Evolutionary conservation across 1,284 basidiomycete species (phyloP), one percentile per base, ranked within the genome.

Genomic region (Rhodotorula glutinis): DNA sequence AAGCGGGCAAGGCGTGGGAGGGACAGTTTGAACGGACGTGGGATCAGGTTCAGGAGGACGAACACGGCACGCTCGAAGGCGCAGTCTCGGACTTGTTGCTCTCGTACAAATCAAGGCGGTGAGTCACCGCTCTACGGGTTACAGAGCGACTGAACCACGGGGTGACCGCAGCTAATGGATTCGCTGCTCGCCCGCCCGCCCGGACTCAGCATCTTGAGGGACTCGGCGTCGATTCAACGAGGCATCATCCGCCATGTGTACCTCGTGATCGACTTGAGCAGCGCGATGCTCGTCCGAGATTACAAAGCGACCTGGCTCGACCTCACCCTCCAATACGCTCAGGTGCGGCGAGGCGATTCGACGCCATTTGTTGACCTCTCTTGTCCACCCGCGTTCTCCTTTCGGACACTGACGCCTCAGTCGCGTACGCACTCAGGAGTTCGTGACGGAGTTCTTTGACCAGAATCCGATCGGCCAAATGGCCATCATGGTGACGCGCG

Each of bases 381-480:
- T n/a, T n/a, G n/a, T n/a, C n/a, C n/a, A n/a, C n/a, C n/a, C n/a
- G n/a, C n/a, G n/a, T n/a, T n/a, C n/a, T n/a, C n/a, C n/a, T n/a
- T n/a, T n/a, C n/a, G n/a, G n/a, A n/a, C n/a, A n/a, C n/a, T n/a
- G n/a, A n/a, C n/a, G n/a, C n/a, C n/a, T n/a, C n/a, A n/a, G n/a
- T n/a, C n/a, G n/a, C n/a, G n/a, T n/a, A n/a, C n/a, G n/a, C n/a
- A n/a, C 71, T 13, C 65, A 74, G 63, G 89, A 92, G 71, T 98
- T 98, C 74, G 85, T 98, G 29, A 82, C 85, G 13, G 95, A 99
- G 78, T 99, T 95, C 91, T 99, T 98, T 79, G 96, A 99, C 80
- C 96, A 98, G 80, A 99, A 99, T 76, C 95, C 95, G 0, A 84
- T 99, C 25, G 93, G 95, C n/a, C 95, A 98, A 79, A 89, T 96